Base-by-base conservation (phyloP, 106 monocot genomes). In the Apostasia ramifera region DNA sequence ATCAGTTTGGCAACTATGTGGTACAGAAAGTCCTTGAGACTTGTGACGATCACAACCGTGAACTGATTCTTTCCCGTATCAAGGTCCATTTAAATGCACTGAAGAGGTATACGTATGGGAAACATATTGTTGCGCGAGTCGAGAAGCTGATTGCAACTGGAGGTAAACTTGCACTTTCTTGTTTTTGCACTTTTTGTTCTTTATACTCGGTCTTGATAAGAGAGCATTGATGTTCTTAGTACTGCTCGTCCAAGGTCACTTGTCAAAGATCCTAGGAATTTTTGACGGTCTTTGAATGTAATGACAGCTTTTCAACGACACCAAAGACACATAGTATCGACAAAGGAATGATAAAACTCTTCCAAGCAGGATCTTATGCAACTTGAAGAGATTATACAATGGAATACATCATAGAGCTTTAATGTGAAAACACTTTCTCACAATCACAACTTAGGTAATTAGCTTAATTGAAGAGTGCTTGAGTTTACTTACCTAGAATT, bases 21-120 rank as follows among this genome's bases (percentile, higher is more conserved):
- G 81, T 81, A 26, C 81, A 81, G 44, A 81, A 81, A 59, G 81
- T 81, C 55, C 55, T 81, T 0, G 81, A 81, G 68, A 77, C 77
- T 1, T 81, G 81, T 59, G 81, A 81, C 65, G 77, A 81, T 51
- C 72, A 67, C 10, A 81, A 81, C 49, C 72, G 77, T 51, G 81
- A 77, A 57, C 69, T 81, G 15, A 81, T 81, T 48, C 57, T 81
- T 49, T 81, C 77, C 1, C 81, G 81, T 48, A 73, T 81, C 56
- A 81, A 77, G 46, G 77, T 73, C 40, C 81, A 81, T 68, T 77
- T 81, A 61, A 77, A 72, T 77, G 77, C 77, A 5, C 55, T 81
- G 47, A 81, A 81, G 40, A 77, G 63, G 68, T 81, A 77, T 40
- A 81, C 81, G 44, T 81, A 81, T 59, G 81, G 81, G 57, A 81